Percentiles rank a stretch among this genome's conserved stretches.
Conservation (phyloP, 2,329 filamentous ascomycete species). For the Alternaria brassicae region DNA sequence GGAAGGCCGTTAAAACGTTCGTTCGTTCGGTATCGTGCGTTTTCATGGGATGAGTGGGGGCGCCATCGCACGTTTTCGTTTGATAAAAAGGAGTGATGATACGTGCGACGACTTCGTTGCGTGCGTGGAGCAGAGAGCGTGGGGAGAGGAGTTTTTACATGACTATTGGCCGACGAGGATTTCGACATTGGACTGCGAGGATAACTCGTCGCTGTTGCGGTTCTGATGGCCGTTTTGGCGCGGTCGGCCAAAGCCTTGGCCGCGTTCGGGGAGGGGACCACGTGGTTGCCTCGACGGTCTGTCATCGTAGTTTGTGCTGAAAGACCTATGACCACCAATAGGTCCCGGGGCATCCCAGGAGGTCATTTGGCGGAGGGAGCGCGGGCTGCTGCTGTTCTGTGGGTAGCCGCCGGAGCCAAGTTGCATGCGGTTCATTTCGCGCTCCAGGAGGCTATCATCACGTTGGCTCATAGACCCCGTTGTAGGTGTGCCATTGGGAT, state of each 20-base stretch:
- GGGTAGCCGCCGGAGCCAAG: constrained; percentile 60
- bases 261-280: constrained; percentile 66
- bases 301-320: constrained; percentile 66
- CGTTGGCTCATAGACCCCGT: constrained; percentile 59
- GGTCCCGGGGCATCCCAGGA: constrained; percentile 67
- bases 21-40: constrained; percentile 39
- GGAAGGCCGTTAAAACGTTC: constrained; percentile 43
- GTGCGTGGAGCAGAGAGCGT: constrained; percentile 12
- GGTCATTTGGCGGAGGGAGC: constrained; percentile 65
- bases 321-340: constrained; percentile 69
- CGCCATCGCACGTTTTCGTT: constrained; percentile 34
- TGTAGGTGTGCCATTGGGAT: constrained; percentile 70
- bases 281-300: constrained; percentile 68
- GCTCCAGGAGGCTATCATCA: constrained; percentile 67
- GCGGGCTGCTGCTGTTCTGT: constrained; percentile 61
- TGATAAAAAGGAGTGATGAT: constrained; percentile 31
- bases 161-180: constrained; percentile 69
- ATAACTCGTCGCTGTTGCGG: constrained; percentile 69
- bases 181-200: constrained; percentile 66
- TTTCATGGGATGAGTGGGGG: constrained; percentile 18
- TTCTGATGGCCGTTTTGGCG: constrained; percentile 68
- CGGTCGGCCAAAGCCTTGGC: constrained; percentile 62
- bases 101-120: constrained; percentile 25
- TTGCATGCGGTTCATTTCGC: constrained; percentile 67
- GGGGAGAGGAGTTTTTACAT: too few species aligned